Evolutionary conservation across 1,139 yeast species (phyloP).

Genomic region (Yamadazyma sp.): DNA sequence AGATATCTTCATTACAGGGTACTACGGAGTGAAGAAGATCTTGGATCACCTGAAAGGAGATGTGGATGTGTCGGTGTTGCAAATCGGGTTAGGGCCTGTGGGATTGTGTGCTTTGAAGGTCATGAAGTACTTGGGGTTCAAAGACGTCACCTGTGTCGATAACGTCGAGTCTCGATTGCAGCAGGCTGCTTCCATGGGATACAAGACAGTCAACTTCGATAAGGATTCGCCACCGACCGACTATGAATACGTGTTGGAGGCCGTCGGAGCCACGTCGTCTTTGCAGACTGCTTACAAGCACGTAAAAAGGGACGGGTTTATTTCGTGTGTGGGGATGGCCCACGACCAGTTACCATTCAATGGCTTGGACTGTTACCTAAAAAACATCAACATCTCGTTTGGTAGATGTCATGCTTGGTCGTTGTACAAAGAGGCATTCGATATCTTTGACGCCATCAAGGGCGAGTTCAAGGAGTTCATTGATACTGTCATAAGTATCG

Average conservation of each 20-base stretch:
- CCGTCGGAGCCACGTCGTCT: slow-evolving; percentile 55
- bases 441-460: slow-evolving; percentile 46
- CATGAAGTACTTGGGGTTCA: slow-evolving; percentile 47
- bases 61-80: slow-evolving; percentile 41
- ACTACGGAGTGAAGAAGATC: slow-evolving; percentile 54
- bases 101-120: slow-evolving; percentile 56
- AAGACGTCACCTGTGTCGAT: slow-evolving; percentile 51
- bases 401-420: slow-evolving; percentile 68
- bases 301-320: slow-evolving; percentile 60
- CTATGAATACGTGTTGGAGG: slow-evolving; percentile 59
- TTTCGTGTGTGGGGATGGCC: slow-evolving; percentile 62
- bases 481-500: slow-evolving; percentile 45
- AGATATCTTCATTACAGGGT: slow-evolving; percentile 67
- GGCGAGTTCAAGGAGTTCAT: slow-evolving; percentile 48
- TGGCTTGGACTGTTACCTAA: slow-evolving; percentile 59
- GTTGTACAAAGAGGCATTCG: slow-evolving; percentile 53
- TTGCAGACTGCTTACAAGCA: slow-evolving; percentile 51
- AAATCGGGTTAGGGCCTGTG: slow-evolving; percentile 67
- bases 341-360: slow-evolving; percentile 59
- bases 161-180: slow-evolving; percentile 48
- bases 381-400: slow-evolving; percentile 58
- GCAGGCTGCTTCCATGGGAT: slow-evolving; percentile 49
- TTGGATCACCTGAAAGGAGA: slow-evolving; percentile 32
- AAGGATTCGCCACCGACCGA: slow-evolving; percentile 19
- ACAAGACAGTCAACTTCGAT: slow-evolving; percentile 43